A percentile compares a stretch with the other conserved stretches of the same genome.
These are phyloP conservation scores for Rosa chinensis DNA, from an alignment of 306 rosid genomes.

Conservation along the genomic window DNA sequence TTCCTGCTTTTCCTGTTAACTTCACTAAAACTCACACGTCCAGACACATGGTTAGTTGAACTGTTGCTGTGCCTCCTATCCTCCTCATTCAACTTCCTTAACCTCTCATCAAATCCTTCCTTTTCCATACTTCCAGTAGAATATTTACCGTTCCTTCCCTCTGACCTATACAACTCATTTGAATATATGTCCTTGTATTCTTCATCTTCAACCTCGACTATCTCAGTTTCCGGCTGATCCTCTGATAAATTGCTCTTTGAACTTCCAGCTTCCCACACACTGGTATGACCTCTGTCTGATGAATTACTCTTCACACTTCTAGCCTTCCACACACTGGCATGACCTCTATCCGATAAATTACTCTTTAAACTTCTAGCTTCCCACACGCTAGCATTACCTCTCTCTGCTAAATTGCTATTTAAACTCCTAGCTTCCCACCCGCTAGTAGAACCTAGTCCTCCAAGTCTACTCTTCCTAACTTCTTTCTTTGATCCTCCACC, in stretches of 20 bases:
- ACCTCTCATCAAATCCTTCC: constrained; percentile 25
- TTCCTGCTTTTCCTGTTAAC: constrained; percentile 21
- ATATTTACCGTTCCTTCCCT: constrained; percentile 12
- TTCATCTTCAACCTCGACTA: constrained; percentile 36
- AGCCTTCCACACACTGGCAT: background rate
- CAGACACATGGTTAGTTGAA: constrained; percentile 26
- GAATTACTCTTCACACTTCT: background rate
- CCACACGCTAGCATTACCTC: constrained; percentile 2
- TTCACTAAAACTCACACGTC: constrained; percentile 28
- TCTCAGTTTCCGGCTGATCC: constrained; percentile 15
- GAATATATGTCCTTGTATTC: constrained; percentile 34
- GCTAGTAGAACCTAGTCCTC: constrained; percentile 12
- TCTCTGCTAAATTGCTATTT: background rate
- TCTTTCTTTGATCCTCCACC: constrained; percentile 33
- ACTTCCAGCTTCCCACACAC: constrained; percentile 21
- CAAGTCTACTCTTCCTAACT: constrained; percentile 17
- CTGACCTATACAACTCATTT: constrained; percentile 28
- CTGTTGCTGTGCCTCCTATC: constrained; percentile 25
- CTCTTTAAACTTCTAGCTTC: background rate
- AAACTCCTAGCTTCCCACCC: constrained; percentile 2
- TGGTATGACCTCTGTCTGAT: background rate
- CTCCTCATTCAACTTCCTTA: constrained; percentile 9
- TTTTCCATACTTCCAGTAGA: constrained; percentile 15
- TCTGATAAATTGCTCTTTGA: background rate
- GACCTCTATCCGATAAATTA: background rate